phyloP scores from a whole-genome alignment of 768 basidiomycete genomes.

The Amyloporia xantha region DNA sequence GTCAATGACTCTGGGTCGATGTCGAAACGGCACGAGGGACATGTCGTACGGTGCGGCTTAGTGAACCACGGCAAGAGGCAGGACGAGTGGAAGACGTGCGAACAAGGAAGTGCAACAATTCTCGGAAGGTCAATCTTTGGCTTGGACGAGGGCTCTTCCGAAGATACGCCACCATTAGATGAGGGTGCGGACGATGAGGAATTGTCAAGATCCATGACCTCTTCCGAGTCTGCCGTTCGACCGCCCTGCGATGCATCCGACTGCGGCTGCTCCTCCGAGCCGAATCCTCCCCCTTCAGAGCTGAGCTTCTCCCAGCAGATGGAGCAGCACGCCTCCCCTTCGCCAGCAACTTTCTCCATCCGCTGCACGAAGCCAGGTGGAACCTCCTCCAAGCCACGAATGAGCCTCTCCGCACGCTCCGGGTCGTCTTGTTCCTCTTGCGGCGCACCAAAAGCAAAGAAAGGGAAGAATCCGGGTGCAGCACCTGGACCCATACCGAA shows the following conservation, averaged over 20 bases:
- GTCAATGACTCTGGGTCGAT: conserved; percentile 76
- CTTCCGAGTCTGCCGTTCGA: conserved; percentile 5
- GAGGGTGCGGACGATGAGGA: neutral
- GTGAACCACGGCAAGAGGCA: conserved; percentile 84
- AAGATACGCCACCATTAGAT: neutral
- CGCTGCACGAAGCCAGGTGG: conserved; percentile 60
- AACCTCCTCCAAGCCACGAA: conserved; percentile 60
- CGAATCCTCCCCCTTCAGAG: conserved; percentile 31
- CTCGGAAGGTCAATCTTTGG: conserved; percentile 20
- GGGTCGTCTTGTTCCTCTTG: conserved; percentile 50
- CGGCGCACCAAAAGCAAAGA: conserved; percentile 18
- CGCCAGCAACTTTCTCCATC: conserved; percentile 44
- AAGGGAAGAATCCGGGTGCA: conserved; percentile 19
- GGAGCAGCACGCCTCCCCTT: conserved; percentile 45
- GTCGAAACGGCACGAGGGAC: conserved; percentile 79
- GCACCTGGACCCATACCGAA: neutral
- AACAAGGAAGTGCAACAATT: conserved; percentile 69
- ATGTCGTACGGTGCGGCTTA: conserved; percentile 70
- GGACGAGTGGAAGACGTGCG: conserved; percentile 74
- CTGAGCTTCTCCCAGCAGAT: conserved; percentile 71
- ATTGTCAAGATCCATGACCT: conserved; percentile 12
- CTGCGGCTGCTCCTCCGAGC: conserved; percentile 8
- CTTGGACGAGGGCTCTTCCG: neutral
- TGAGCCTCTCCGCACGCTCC: conserved; percentile 55
- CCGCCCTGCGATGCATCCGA: conserved; percentile 7